Conservation (phyloP, 345 rosid genomes). For the Noccaea bulbosa region DNA sequence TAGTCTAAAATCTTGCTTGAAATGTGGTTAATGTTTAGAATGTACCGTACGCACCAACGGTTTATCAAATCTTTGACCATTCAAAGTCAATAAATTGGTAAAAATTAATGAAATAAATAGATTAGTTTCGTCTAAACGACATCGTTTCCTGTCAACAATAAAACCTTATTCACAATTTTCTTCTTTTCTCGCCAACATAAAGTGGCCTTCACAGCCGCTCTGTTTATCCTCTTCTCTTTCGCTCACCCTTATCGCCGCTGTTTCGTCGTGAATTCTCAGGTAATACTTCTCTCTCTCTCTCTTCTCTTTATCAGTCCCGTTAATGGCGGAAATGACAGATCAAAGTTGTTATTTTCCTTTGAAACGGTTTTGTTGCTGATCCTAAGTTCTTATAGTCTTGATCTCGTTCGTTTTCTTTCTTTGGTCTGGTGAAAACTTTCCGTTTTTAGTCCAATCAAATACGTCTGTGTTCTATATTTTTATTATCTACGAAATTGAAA, state of each 20-base stretch:
- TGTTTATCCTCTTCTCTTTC: not conserved
- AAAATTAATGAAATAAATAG: not conserved
- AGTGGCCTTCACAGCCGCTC: slow-evolving; percentile 32
- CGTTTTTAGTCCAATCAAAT: slow-evolving; percentile 34
- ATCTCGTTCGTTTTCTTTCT: slow-evolving; percentile 12
- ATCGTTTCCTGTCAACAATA: not conserved
- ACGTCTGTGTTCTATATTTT: not conserved
- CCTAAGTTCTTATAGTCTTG: slow-evolving; percentile 7
- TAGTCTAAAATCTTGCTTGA: not conserved
- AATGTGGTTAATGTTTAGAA: not conserved
- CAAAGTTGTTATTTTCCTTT: not conserved
- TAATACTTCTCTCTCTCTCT: not conserved
- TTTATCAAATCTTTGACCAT: not conserved
- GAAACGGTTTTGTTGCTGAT: slow-evolving; percentile 27
- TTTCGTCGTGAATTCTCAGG: slow-evolving; percentile 15
- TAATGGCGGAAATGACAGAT: slow-evolving; percentile 31
- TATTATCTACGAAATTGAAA: slow-evolving; percentile 23
- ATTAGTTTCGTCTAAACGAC: not conserved
- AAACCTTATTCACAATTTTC: slow-evolving; percentile 28
- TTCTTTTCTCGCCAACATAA: not conserved
- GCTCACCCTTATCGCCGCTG: slow-evolving; percentile 29
- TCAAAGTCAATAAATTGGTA: not conserved
- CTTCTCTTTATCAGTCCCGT: slow-evolving; percentile 16
- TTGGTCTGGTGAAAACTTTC: not conserved
- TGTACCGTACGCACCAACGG: not conserved